Conservation (phyloP, 2,329 filamentous ascomycete genomes). For the Fusarium sp. region DNA sequence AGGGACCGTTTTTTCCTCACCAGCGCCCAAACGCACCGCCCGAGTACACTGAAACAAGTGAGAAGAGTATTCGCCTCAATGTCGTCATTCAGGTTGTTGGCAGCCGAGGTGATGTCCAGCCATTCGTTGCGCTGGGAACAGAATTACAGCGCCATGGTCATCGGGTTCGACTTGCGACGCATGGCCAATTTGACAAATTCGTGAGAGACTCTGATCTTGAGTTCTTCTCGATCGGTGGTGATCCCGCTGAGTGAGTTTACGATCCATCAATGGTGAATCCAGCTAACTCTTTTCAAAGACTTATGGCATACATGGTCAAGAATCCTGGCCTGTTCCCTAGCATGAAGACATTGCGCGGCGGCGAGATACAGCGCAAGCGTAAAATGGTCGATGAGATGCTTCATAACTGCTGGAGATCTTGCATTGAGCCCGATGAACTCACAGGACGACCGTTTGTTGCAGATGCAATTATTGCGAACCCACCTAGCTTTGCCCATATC, state of each 20-base stretch:
- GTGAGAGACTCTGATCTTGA: slow-evolving; percentile 9
- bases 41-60: neutral
- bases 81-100: slow-evolving; percentile 38
- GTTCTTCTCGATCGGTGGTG: slow-evolving; percentile 19
- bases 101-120: slow-evolving; percentile 31
- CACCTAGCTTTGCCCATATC: slow-evolving; percentile 58
- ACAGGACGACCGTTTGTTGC: slow-evolving; percentile 42
- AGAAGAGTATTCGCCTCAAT: slow-evolving; percentile 2
- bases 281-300: no score
- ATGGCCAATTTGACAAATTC: slow-evolving; percentile 18
- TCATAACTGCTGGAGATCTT: neutral
- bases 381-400: slow-evolving; percentile 8
- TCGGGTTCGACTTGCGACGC: slow-evolving; percentile 32
- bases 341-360: neutral
- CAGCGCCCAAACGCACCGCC: neutral
- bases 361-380: neutral
- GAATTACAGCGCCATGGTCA: slow-evolving; percentile 31
- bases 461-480: slow-evolving; percentile 64
- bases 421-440: neutral
- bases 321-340: slow-evolving; percentile 1
- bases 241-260: slow-evolving; percentile 17
- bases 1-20: neutral
- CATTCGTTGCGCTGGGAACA: slow-evolving; percentile 16
- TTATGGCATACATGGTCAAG: slow-evolving; percentile 12
- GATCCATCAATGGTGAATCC: no score